phyloP scores from a whole-genome alignment of 768 basidiomycete genomes.

The Leucosporidium yakuticum region DNA sequence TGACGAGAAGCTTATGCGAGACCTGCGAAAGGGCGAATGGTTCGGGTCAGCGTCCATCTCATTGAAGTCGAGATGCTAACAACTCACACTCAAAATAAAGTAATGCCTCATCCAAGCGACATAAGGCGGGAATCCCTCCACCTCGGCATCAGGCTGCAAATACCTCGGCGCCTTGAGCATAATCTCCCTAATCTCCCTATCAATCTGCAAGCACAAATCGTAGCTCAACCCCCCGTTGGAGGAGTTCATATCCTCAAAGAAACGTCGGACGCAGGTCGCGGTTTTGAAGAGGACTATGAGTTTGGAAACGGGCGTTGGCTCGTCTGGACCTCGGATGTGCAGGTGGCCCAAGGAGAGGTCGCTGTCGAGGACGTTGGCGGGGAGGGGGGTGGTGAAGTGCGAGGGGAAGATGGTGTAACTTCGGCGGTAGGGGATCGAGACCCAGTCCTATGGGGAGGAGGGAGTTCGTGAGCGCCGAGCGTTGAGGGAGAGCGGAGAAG shows the following conservation, averaged over 20 bases:
- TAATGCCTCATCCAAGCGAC: constrained; percentile 17
- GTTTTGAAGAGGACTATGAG: constrained; percentile 9
- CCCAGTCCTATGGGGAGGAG: constrained; percentile 8
- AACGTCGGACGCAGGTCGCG: constrained; percentile 18
- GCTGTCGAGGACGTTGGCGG: constrained; percentile 22
- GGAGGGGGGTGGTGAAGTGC: constrained; percentile 28
- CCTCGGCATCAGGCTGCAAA: constrained; percentile 10
- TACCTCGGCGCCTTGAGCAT: constrained; percentile 18
- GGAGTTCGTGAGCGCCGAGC: neutral
- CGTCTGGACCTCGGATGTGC: no score
- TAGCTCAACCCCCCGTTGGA: constrained; percentile 6
- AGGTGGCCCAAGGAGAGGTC: constrained; percentile 22
- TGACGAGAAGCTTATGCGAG: constrained; percentile 16
- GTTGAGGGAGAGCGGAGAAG: neutral
- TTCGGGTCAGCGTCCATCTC: neutral
- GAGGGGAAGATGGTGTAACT: constrained; percentile 20
- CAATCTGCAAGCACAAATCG: constrained; percentile 22
- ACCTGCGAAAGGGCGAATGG: no score
- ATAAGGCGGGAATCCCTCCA: constrained; percentile 3
- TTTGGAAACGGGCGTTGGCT: constrained; percentile 9
- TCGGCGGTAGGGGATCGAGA: constrained; percentile 14
- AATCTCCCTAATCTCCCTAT: constrained; percentile 18
- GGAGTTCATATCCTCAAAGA: constrained; percentile 28
- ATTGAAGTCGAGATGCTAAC: neutral
- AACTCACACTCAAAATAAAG: constrained; percentile 15